Percentiles rank a stretch among this genome's conserved stretches.
phyloP scores from a whole-genome alignment of 306 rosid species.

The Adenanthera pavonina region DNA sequence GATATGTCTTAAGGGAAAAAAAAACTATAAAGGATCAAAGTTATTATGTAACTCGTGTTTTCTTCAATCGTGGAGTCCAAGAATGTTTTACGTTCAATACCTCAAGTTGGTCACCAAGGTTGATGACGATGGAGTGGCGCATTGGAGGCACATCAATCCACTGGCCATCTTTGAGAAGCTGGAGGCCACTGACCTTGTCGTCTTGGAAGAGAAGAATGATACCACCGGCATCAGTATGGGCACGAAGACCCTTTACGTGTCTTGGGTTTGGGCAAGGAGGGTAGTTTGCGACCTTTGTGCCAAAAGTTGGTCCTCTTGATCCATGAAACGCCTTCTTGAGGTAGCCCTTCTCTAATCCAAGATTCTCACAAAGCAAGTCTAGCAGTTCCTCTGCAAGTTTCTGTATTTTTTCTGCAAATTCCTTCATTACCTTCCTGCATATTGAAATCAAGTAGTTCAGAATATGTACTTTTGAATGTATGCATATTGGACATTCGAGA shows the following conservation, averaged over 20 bases:
- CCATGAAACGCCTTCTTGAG: constrained; percentile 52
- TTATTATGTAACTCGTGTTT: too few relatives aligned
- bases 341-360: constrained; percentile 47
- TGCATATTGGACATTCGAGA: too few relatives aligned
- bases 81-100: neutral
- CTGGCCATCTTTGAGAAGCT: constrained; percentile 59
- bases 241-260: constrained; percentile 67
- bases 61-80: too few relatives aligned
- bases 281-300: constrained; percentile 71
- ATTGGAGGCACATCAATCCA: constrained; percentile 71
- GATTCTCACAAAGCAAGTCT: constrained; percentile 70
- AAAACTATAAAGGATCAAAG: too few relatives aligned
- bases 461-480: neutral
- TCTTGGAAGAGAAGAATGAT: constrained; percentile 70
- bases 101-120: constrained; percentile 72
- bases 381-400: constrained; percentile 61
- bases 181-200: constrained; percentile 70
- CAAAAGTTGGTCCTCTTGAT: constrained; percentile 66
- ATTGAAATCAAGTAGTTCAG: neutral
- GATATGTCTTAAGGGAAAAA: neutral
- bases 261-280: constrained; percentile 67
- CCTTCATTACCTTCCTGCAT: constrained; percentile 57
- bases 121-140: constrained; percentile 69
- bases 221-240: constrained; percentile 79
- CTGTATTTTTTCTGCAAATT: constrained; percentile 52